phyloP scores from a whole-genome alignment of 75 land plant species.

The Chamaecyparis obtusa region DNA sequence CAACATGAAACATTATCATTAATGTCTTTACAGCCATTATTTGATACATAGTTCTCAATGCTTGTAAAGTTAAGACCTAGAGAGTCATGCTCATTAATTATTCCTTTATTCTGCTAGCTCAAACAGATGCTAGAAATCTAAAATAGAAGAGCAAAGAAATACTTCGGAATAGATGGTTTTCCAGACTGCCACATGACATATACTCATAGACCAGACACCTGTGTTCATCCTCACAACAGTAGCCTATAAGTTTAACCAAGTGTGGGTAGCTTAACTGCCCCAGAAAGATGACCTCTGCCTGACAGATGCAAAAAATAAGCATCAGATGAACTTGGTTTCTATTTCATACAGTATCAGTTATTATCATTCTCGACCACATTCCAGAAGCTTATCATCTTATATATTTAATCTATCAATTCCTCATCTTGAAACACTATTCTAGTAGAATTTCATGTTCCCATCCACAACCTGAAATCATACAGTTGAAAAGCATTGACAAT shows the following conservation, averaged over 20 bases:
- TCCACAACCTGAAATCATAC: neutral
- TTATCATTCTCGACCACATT: neutral
- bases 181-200: constrained; percentile 15
- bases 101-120: constrained; percentile 1
- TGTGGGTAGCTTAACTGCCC: constrained; percentile 16
- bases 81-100: neutral
- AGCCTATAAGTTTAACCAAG: constrained; percentile 15
- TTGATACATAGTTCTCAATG: neutral
- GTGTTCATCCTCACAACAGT: constrained; percentile 18
- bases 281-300: constrained; percentile 14
- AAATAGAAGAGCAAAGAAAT: neutral
- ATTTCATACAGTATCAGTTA: neutral
- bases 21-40: neutral
- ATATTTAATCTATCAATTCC: neutral
- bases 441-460: neutral
- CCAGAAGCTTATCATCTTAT: neutral
- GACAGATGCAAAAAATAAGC: constrained; percentile 4
- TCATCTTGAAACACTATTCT: neutral
- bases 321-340: neutral
- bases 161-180: constrained; percentile 17
- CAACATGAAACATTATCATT: neutral
- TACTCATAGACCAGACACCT: constrained; percentile 16
- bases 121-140: neutral
- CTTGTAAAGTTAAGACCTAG: neutral
- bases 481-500: neutral